Evolutionary conservation across 108 stramenopile genomes (phyloP).

Genomic region (Fragilaria radians): DNA sequence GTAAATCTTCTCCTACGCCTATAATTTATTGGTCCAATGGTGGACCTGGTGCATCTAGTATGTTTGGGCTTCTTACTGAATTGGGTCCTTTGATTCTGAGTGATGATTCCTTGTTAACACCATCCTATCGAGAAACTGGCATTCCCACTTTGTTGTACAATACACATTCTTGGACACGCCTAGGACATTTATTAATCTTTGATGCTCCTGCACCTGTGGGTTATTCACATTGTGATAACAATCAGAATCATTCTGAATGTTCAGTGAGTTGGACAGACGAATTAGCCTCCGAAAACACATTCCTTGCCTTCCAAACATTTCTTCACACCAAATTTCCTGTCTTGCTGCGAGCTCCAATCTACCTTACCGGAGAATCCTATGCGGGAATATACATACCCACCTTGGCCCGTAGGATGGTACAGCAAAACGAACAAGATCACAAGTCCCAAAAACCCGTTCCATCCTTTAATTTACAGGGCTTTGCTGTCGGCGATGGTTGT

Average conservation of each 20-base stretch:
- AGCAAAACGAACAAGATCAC: not conserved
- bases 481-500: slow-evolving; percentile 85
- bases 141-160: slow-evolving; percentile 64
- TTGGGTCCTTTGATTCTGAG: slow-evolving; percentile 49
- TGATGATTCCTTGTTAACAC: slow-evolving; percentile 40
- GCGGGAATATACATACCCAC: slow-evolving; percentile 64
- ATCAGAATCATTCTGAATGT: not conserved
- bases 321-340: slow-evolving; percentile 56
- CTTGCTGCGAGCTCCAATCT: slow-evolving; percentile 32
- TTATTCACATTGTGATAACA: slow-evolving; percentile 51
- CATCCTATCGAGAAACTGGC: slow-evolving; percentile 33
- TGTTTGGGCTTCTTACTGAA: slow-evolving; percentile 67
- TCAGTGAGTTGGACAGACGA: slow-evolving; percentile 72
- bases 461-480: slow-evolving; percentile 32
- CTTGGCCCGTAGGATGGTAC: slow-evolving; percentile 35
- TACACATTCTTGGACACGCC: slow-evolving; percentile 44
- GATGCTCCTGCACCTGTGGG: slow-evolving; percentile 79
- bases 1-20: slow-evolving; percentile 21
- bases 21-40: slow-evolving; percentile 77
- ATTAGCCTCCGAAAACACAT: slow-evolving; percentile 39
- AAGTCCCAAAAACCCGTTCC: too few species aligned
- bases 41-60: slow-evolving; percentile 69
- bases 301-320: slow-evolving; percentile 48
- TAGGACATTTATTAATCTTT: slow-evolving; percentile 58
- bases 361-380: slow-evolving; percentile 63